These are phyloP conservation scores for Daedalea quercina DNA, from an alignment of 768 basidiomycete genomes.

Conservation along the genomic window DNA sequence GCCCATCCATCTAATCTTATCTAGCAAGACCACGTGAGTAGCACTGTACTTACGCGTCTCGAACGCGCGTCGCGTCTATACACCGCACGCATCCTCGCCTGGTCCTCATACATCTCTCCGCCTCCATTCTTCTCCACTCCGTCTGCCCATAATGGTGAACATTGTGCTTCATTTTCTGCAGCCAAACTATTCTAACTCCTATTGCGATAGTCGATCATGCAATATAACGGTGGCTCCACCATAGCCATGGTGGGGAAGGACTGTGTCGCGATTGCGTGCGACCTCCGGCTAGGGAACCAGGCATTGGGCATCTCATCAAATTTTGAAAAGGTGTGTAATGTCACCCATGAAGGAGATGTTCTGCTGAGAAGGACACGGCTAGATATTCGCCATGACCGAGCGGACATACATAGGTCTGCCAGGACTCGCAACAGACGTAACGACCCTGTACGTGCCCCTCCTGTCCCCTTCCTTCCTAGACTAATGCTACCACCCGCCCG, in stretches of 20 bases:
- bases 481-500: neutral
- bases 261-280: constrained; percentile 97
- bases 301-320: constrained; percentile 82
- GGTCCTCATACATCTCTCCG: too few species aligned
- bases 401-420: constrained; percentile 87
- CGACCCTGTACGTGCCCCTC: constrained; percentile 65
- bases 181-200: too few species aligned
- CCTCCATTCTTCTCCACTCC: neutral
- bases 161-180: neutral
- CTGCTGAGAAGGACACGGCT: constrained; percentile 7
- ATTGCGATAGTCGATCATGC: constrained; percentile 69
- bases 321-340: constrained; percentile 77
- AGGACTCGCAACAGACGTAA: constrained; percentile 90
- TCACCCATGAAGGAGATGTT: neutral
- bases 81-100: too few species aligned
- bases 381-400: constrained; percentile 95
- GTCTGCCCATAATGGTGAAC: neutral
- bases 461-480: neutral
- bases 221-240: constrained; percentile 95
- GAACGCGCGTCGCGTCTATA: neutral
- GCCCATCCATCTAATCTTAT: constrained; percentile 1
- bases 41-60: neutral
- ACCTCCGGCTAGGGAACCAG: constrained; percentile 86
- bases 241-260: constrained; percentile 99
- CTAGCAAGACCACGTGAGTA: neutral